Evolutionary conservation across 2,329 filamentous ascomycete species (phyloP), one percentile per base, ranked within the genome.

Genomic region (Fusarium sp.): DNA sequence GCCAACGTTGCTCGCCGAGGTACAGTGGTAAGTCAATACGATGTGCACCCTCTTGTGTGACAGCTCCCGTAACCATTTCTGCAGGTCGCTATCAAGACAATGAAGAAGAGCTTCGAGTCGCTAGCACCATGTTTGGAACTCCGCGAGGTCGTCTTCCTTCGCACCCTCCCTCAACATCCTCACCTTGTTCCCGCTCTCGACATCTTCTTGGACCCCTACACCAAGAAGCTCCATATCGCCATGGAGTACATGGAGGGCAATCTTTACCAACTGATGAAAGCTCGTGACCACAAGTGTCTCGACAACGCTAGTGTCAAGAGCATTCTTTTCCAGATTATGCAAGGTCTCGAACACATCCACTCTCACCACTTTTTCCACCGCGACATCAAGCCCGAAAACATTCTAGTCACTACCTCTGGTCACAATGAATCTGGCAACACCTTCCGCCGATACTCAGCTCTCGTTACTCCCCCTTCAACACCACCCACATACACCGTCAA

Each of bases 221-320:
- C 90, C 85, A 97, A 95, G 85, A 98, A 98, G 84, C 91, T 99
- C 50, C 96, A 99, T 84, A 99, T 99, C 76, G 92, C 90, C 80
- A 99, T 99, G 96, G 96, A 99, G 85, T 98, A 97, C 84, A 99
- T 99, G 96, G 96, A 99, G 82, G 96, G 96, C 57, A 99, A 99
- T 83, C 88, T 99, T 3, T 99, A 99, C 83, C 96, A 99, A 83
- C 85, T 99, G 73, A 99, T 99, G 96, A 99, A 99, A 86, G 93
- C 96, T 59, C 91, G 96, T 68, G 96, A 99, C 77, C 96, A 98
- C 87, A 98, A 98, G 84, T 93, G 88, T 73, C 88, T 99, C 34
- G 96, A 99, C 79, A 93, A 93, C 62, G 90, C 89, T 70, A 97
- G 94, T 78, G 96, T 99, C 70, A 98, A 99, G 88, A 98, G 96